phyloP scores from a whole-genome alignment of 305 asterid genomes.

The Fraxinus xanthoxyloides region DNA sequence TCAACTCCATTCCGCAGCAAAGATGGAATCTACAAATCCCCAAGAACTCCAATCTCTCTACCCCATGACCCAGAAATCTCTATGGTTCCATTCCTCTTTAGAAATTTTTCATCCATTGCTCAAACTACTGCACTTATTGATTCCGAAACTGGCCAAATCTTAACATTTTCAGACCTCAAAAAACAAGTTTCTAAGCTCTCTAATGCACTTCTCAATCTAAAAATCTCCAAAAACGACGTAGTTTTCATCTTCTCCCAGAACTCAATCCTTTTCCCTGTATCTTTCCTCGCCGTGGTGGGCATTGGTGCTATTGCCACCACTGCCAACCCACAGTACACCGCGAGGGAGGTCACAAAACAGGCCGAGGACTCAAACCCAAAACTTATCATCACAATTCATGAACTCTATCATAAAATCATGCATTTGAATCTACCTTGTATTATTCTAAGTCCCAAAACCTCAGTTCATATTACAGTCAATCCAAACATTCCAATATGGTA shows the following conservation, averaged over 20 bases:
- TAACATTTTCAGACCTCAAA: neutral
- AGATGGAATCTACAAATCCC: too few species aligned
- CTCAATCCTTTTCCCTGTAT: constrained; percentile 32
- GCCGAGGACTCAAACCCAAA: constrained; percentile 29
- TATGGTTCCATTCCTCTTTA: too few species aligned
- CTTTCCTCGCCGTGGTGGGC: constrained; percentile 28
- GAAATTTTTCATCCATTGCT: too few species aligned
- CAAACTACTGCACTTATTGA: too few species aligned
- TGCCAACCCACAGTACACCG: constrained; percentile 29
- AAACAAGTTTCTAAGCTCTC: constrained; percentile 27
- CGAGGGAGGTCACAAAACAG: constrained; percentile 34
- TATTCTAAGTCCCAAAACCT: constrained; percentile 13
- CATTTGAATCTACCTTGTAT: constrained; percentile 27
- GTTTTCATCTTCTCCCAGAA: constrained; percentile 36
- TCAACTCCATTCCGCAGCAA: too few species aligned
- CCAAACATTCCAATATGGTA: neutral
- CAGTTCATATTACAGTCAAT: neutral
- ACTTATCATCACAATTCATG: constrained; percentile 37
- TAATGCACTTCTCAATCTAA: constrained; percentile 23
- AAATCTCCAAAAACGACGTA: constrained; percentile 33
- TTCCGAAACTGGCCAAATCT: too few species aligned
- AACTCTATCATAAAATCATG: constrained; percentile 27
- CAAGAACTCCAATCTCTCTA: too few species aligned
- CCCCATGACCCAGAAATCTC: too few species aligned
- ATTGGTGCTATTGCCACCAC: constrained; percentile 36